These are phyloP conservation scores for Ensete ventricosum DNA, from an alignment of 176 grass and related monocot genomes.

Conservation along the genomic window DNA sequence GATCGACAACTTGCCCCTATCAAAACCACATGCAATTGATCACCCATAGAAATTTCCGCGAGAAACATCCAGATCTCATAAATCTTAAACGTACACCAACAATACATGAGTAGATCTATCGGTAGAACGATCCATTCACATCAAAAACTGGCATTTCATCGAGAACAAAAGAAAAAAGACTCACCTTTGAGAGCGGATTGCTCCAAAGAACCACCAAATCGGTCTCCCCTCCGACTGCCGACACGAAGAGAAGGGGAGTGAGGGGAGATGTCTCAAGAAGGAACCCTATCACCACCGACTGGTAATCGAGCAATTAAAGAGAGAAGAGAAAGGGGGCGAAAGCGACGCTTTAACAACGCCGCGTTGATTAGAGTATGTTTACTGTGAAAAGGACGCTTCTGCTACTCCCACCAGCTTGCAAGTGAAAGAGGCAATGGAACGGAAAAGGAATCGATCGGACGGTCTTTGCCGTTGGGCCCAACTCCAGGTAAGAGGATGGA, in stretches of 20 bases:
- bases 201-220: background rate
- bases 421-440: too few relatives aligned
- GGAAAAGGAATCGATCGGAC: too few relatives aligned
- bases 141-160: background rate
- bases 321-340: background rate
- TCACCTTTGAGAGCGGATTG: background rate
- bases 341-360: slow-evolving; percentile 3
- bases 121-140: background rate
- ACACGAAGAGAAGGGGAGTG: slow-evolving; percentile 5
- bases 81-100: background rate
- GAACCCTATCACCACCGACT: background rate
- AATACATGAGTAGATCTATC: background rate
- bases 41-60: background rate
- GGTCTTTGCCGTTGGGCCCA: background rate
- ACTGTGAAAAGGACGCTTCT: background rate
- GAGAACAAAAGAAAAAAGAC: background rate
- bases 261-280: background rate
- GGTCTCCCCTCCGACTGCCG: background rate
- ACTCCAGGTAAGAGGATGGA: background rate
- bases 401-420: background rate
- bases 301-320: background rate
- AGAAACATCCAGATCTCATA: background rate
- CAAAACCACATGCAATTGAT: background rate
- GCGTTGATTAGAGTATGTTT: background rate
- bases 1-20: background rate